Percentiles rank a stretch among this genome's conserved stretches.
These are phyloP conservation scores for Adansonia madagascariensis DNA, from an alignment of 441 rosid genomes.

Conservation along the genomic window DNA sequence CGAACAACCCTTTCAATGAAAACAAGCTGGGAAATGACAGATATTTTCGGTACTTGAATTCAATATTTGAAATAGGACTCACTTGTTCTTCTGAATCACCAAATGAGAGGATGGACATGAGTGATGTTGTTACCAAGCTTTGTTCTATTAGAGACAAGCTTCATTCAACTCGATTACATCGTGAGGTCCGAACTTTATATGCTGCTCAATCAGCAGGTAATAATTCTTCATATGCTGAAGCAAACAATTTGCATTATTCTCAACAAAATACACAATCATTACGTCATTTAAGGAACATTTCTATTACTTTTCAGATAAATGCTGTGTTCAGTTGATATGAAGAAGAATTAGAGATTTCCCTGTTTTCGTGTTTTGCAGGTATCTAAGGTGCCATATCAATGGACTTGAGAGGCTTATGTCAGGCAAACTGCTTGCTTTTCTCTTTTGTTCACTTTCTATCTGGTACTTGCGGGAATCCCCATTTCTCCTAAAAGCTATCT, in stretches of 20 bases:
- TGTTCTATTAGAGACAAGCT: constrained; percentile 16
- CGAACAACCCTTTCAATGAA: background rate
- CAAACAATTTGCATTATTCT: background rate
- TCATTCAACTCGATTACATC: background rate
- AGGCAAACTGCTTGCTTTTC: too few relatives aligned
- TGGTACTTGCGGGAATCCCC: background rate
- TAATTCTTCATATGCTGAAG: background rate
- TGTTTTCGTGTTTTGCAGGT: background rate
- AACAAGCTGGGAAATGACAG: background rate
- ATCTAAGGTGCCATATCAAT: background rate
- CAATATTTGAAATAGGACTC: constrained; percentile 8
- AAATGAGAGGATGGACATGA: constrained; percentile 6
- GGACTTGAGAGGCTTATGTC: background rate
- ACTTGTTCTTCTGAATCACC: constrained; percentile 18
- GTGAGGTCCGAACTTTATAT: background rate
- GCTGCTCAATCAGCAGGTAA: background rate
- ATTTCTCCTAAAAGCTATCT: background rate
- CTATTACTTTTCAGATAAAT: background rate
- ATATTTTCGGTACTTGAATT: background rate
- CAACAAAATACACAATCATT: background rate
- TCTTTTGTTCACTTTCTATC: background rate
- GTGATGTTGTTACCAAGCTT: background rate
- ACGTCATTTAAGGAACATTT: background rate
- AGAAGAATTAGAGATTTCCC: background rate
- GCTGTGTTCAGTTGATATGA: background rate